Evolutionary conservation across 2,329 filamentous ascomycete genomes (phyloP), one percentile per base, ranked within the genome.

Genomic region (Helminthosporium solani): DNA sequence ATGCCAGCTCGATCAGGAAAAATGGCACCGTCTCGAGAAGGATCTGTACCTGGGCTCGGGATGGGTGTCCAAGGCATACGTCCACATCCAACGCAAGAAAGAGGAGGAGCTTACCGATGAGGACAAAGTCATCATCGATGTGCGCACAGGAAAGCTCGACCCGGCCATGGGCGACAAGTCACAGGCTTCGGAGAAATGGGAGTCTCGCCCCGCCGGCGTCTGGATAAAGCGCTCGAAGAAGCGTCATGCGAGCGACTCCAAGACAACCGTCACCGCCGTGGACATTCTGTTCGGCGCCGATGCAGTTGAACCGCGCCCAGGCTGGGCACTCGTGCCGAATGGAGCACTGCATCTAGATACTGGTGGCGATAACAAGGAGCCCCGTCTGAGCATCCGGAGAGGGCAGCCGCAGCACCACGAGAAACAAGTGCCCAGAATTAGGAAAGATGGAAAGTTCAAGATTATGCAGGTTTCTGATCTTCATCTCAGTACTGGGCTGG

Each of bases 381-480:
- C 88, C 18, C 85, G 91, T 49, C 70, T 99, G 45, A 95, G 84
- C 20, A 78, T 96, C 40, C 83, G 89, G 40, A 82, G 88, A 58
- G 92, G 94, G 2, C 75, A 78, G 41, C 81, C 82, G 18, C 74
- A 76, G 18, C 81, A 85, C 54, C 70, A 78, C 28, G 80, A 84
- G 61, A 90, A 86, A 67, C 87, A 88, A 1, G 75, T 83, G 31
- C 88, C 86, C 9, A 83, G 88, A 47, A 89, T 99, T 53, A 81
- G 83, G 34, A 90, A 95, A 51, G 90, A 94, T 66, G 94, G 92
- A 23, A 90, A 87, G 59, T 97, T 97, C 76, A 97, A 97, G 76
- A 96, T 99, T 54, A 84, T 99, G 80, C 94, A 99, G 72, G 78
- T 95, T 44, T 87, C 90, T n/a, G 94, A 99, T 73, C 74, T 97